These are phyloP conservation scores for Phytophthora capsici DNA, from an alignment of 352 stramenopile genomes.

Conservation along the genomic window DNA sequence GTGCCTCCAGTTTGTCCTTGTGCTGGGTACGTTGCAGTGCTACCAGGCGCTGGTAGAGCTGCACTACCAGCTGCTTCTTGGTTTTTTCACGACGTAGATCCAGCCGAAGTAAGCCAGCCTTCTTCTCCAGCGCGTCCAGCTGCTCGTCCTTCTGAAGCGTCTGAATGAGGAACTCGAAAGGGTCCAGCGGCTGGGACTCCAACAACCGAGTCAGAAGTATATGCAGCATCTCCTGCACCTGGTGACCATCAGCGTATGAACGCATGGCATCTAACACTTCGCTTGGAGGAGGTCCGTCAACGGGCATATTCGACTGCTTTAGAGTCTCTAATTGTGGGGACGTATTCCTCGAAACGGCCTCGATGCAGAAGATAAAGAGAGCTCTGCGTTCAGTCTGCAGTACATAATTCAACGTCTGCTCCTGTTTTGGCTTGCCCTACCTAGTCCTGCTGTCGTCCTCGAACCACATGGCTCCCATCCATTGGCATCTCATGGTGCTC, in stretches of 20 bases:
- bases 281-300: conserved; percentile 21
- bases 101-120: conserved; percentile 49
- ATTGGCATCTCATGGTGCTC: conserved; percentile 15
- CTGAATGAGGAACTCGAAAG: conserved; percentile 72
- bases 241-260: conserved; percentile 61
- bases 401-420: conserved; percentile 18
- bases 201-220: conserved; percentile 65
- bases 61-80: conserved; percentile 58
- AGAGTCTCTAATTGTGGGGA: no score
- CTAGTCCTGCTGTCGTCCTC: conserved; percentile 28
- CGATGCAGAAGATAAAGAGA: conserved; percentile 13
- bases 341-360: conserved; percentile 4
- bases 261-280: conserved; percentile 66
- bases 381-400: neutral
- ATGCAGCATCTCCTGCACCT: conserved; percentile 70
- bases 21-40: conserved; percentile 60
- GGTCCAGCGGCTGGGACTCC: conserved; percentile 68
- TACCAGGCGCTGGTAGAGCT: conserved; percentile 62
- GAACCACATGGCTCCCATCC: conserved; percentile 35
- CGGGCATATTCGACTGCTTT: conserved; percentile 5
- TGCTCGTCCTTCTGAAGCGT: conserved; percentile 54
- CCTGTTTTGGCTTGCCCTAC: conserved; percentile 19
- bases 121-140: conserved; percentile 61
- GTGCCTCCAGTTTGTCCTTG: conserved; percentile 34
- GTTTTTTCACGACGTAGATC: conserved; percentile 70